These are phyloP conservation scores for Zasmidium angulare DNA, from an alignment of 2,329 filamentous ascomycete genomes.

Conservation along the genomic window DNA sequence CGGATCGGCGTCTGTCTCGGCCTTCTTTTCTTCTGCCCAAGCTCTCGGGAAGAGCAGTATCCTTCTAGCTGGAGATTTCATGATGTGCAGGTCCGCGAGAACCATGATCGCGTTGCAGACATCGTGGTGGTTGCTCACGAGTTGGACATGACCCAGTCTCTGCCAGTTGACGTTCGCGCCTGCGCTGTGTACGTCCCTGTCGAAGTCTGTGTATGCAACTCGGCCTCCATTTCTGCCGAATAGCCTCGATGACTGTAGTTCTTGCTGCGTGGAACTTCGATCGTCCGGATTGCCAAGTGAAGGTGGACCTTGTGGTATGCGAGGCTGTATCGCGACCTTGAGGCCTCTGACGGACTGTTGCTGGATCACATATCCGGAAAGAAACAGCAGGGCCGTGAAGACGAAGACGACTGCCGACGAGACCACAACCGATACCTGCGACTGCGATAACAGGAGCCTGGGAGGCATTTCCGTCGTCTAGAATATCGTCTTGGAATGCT, in stretches of 20 bases:
- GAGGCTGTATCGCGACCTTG: constrained; percentile 67
- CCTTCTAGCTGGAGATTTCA: constrained; percentile 46
- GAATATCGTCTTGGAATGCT: constrained; percentile 9
- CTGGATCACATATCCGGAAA: constrained; percentile 84
- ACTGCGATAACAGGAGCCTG: constrained; percentile 49
- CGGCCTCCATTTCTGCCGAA: constrained; percentile 26
- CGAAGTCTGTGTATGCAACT: constrained; percentile 30
- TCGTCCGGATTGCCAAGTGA: constrained; percentile 10
- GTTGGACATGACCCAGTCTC: constrained; percentile 48
- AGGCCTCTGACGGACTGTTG: constrained; percentile 80
- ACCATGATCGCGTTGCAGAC: constrained; percentile 53
- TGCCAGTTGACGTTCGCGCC: constrained; percentile 42
- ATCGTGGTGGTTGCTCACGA: constrained; percentile 45
- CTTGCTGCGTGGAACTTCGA: constrained; percentile 12
- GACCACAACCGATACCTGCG: constrained; percentile 68
- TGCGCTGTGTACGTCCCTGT: constrained; percentile 24
- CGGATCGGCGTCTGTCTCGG: constrained; percentile 40
- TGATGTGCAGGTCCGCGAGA: constrained; percentile 46
- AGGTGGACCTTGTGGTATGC: constrained; percentile 43
- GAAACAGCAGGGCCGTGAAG: constrained; percentile 79
- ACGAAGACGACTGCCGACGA: constrained; percentile 66
- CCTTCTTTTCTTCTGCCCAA: constrained; percentile 36
- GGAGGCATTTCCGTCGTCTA: constrained; percentile 9
- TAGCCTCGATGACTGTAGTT: constrained; percentile 27
- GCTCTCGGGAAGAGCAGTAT: constrained; percentile 47